Evolutionary conservation across 805 yeast species (phyloP), one percentile per base, ranked within the genome.

Genomic region (Nakazawaea pomicola): DNA sequence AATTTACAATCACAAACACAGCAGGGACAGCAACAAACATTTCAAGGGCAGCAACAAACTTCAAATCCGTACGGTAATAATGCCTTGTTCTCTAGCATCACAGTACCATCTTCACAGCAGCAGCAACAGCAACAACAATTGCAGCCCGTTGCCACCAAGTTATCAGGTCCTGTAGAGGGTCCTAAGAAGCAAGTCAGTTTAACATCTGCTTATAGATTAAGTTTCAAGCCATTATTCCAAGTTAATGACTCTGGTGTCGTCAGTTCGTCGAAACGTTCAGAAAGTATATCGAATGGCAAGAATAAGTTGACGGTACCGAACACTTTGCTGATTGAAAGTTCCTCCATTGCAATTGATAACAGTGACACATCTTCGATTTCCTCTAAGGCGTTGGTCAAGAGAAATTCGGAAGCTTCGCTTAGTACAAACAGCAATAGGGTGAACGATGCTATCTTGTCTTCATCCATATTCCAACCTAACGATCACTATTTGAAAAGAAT

Each of bases 41-140:
- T 49, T 41, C 58, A 55, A 46, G 64, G 32, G 50, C 63, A 24
- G 55, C 51, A 48, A 44, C 56, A 62, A 40, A 67, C 64, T 43
- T 68, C 70, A 45, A 76, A 83, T 55, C 96, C 96, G 33, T 90
- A 86, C 56, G 95, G 96, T 1, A 72, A 76, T 36, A 80, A 81
- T 51, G 84, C 89, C 5, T 65, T 90, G 39, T 87, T 85, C 29
- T 32, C 38, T 4, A 41, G 41, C 49, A 58, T 69, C 33, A 57
- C 64, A 3, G 36, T 31, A 17, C 57, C 62, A 19, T 64, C 62
- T 19, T 65, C 72, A 30, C 70, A 76, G 8, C 62, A 33, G n/a
- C 44, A 41, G 27, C 50, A 36, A 29, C 53, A 48, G 30, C 46
- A 47, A 29, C 42, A 33, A 21, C 42, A 29, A n/a, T 32, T 38